Conservation (phyloP, 2,329 filamentous ascomycete species). For the Phaeophleospora eucalypticola region DNA sequence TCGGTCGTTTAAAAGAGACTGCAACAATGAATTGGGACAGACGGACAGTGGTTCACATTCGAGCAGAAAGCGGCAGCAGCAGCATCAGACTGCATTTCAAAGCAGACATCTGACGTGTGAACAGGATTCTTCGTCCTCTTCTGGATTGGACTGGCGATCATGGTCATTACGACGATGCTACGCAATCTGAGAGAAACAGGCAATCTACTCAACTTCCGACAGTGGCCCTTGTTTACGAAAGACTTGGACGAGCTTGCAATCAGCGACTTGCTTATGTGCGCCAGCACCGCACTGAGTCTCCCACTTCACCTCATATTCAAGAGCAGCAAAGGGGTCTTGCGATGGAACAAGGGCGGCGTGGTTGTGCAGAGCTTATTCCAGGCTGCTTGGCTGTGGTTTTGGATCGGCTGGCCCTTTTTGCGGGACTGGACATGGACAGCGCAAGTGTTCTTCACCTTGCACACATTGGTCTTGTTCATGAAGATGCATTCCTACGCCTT, state of each 20-base stretch:
- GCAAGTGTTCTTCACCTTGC: slow-evolving; percentile 89
- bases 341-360: slow-evolving; percentile 69
- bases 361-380: slow-evolving; percentile 80
- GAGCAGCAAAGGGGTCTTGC: slow-evolving; percentile 30
- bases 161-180: slow-evolving; percentile 91
- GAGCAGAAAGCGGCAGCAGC: no score
- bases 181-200: slow-evolving; percentile 93
- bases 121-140: slow-evolving; percentile 98
- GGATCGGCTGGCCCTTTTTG: slow-evolving; percentile 73
- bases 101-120: no score
- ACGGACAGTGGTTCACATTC: no score
- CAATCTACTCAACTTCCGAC: slow-evolving; percentile 75
- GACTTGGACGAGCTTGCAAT: slow-evolving; percentile 84
- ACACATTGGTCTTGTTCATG: slow-evolving; percentile 90
- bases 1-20: no score
- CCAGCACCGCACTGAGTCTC: slow-evolving; percentile 14
- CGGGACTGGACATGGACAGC: slow-evolving; percentile 94
- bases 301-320: slow-evolving; percentile 16
- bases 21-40: no score
- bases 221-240: slow-evolving; percentile 82
- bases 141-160: slow-evolving; percentile 94
- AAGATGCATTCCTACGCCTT: slow-evolving; percentile 99
- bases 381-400: slow-evolving; percentile 70
- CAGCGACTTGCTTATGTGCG: slow-evolving; percentile 73
- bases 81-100: no score